Evolutionary conservation across 768 basidiomycete species (phyloP), one percentile per base, ranked within the genome.

Genomic region (Pulveroboletus frians): DNA sequence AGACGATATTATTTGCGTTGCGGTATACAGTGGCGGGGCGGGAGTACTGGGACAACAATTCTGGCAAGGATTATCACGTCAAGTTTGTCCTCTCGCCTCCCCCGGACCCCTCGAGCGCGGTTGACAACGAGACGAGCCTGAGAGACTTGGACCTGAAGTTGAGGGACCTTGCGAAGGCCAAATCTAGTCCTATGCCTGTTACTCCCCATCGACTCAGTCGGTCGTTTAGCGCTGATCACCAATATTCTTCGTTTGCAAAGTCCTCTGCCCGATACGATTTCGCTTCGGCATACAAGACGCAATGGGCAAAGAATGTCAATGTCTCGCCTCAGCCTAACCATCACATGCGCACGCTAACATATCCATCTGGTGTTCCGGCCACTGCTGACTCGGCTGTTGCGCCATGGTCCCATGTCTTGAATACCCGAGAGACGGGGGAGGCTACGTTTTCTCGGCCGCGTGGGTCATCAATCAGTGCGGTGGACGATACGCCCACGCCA

Each of bases 31-130:
- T 84, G 21, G 80, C 70, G 5, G 88, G 87, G 0, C 69, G 73
- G 55, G 93, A 97, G 66, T 78, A 86, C 50, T 97, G 95, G 95
- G 95, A 98, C 67, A 94, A 90, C 71, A 95, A 96, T 62, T 64
- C 58, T 21, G 84, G 85, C 2, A 64, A 74, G 46, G 90, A 98
- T 63, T 97, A 95, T 66, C 71, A 80, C 40, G 79, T 88, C 47
- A 79, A 74, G 48, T 94, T 97, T 62, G 69, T 67, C 47, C 54
- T 53, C 14, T 40, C 39, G 50, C 59, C 59, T 44, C 58, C 60
- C 46, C 57, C 51, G 23, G 54, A 58, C 36, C 44, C 61, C 34
- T 65, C 56, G 38, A 55, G 66, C 43, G 67, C 63, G 18, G 68
- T 68, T 23, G 71, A 71, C 46, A 62, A 72, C 58, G 61, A 74